phyloP scores from a whole-genome alignment of 352 stramenopile genomes.

The Hyaloperonospora brassicae region DNA sequence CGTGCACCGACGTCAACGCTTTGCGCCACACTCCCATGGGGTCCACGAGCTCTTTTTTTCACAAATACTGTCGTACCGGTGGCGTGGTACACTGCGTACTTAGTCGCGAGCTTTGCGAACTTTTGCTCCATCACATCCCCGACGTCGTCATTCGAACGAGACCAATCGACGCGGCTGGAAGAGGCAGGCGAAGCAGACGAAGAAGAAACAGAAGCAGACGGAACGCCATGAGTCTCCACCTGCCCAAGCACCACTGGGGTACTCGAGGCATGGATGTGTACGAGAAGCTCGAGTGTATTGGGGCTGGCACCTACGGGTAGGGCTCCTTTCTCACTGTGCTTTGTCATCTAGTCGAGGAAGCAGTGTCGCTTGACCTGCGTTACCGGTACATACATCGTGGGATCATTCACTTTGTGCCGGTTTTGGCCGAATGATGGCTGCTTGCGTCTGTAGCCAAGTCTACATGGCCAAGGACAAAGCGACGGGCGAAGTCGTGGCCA shows the following conservation, averaged over 20 bases:
- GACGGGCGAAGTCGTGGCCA: slow-evolving; percentile 79
- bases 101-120: slow-evolving; percentile 4
- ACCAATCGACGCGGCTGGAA: neutral
- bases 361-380: neutral
- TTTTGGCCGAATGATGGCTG: neutral
- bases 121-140: slow-evolving; percentile 7
- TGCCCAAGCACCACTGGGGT: slow-evolving; percentile 81
- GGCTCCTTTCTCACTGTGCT: slow-evolving; percentile 3
- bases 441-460: slow-evolving; percentile 50
- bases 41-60: slow-evolving; percentile 1
- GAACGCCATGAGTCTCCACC: slow-evolving; percentile 65
- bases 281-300: slow-evolving; percentile 86
- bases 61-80: too few relatives aligned
- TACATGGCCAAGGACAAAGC: slow-evolving; percentile 85
- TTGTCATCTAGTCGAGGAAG: neutral
- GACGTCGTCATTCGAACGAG: neutral
- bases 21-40: slow-evolving; percentile 71
- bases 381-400: neutral
- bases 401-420: neutral
- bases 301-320: slow-evolving; percentile 83
- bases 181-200: too few relatives aligned
- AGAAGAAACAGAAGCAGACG: neutral
- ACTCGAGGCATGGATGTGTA: slow-evolving; percentile 79
- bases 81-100: slow-evolving; percentile 8
- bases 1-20: slow-evolving; percentile 64